Conservation (phyloP, 768 basidiomycete species). For the Phaeolepiota aurea region DNA sequence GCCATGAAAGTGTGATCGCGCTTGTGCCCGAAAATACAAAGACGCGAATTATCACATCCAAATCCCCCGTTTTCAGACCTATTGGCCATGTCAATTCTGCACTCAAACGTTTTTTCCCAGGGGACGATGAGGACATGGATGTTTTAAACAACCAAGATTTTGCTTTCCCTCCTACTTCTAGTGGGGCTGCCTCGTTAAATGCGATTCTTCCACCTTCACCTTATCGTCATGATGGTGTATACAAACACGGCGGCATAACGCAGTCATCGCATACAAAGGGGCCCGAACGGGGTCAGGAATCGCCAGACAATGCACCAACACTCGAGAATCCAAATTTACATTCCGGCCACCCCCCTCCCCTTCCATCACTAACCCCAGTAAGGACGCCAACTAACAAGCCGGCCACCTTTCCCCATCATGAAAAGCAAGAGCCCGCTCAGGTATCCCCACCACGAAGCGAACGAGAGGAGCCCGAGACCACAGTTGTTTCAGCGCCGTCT, state of each 20-base stretch:
- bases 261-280: neutral
- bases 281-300: neutral
- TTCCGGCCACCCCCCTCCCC: too few relatives aligned
- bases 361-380: neutral
- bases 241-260: neutral
- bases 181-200: neutral
- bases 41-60: neutral
- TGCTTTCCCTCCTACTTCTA: neutral
- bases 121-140: constrained; percentile 67
- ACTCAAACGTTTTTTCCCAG: constrained; percentile 76
- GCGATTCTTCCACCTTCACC: neutral
- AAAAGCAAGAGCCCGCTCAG: neutral
- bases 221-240: neutral
- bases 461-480: constrained; percentile 1
- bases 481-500: constrained; percentile 8
- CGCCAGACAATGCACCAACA: neutral
- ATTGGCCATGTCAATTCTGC: constrained; percentile 49
- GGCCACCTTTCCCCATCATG: too few relatives aligned
- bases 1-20: neutral
- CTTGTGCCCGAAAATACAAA: neutral
- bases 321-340: neutral
- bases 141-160: constrained; percentile 15
- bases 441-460: neutral
- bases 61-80: constrained; percentile 51
- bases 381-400: neutral